Evolutionary conservation across 2,329 filamentous ascomycete genomes (phyloP).

Genomic region (Aspergillus ruber): DNA sequence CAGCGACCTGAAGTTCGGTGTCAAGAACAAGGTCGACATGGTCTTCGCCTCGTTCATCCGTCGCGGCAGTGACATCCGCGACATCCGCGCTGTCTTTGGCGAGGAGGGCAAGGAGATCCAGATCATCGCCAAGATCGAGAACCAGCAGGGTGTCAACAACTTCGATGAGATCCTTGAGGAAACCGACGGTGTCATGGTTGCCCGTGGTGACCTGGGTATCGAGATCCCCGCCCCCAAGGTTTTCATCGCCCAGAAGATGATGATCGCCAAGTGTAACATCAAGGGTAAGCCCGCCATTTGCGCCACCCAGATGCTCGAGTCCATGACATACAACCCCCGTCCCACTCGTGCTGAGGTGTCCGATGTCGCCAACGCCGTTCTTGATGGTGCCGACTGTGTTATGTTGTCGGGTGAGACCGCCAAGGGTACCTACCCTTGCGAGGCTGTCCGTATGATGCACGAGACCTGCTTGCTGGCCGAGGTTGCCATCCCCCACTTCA

Average conservation of each 20-base stretch:
- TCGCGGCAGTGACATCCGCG: constrained; percentile 81
- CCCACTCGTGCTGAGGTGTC: constrained; percentile 97
- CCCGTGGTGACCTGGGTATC: constrained; percentile 95
- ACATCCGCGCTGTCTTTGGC: constrained; percentile 87
- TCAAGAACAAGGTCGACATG: constrained; percentile 99
- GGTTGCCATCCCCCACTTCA: constrained; percentile 94
- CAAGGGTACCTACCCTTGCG: constrained; percentile 89
- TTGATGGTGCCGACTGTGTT: constrained; percentile 97
- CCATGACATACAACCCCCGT: constrained; percentile 99
- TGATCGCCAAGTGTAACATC: constrained; percentile 99
- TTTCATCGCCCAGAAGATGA: constrained; percentile 99
- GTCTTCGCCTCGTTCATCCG: constrained; percentile 98
- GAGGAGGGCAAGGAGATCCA: constrained; percentile 92
- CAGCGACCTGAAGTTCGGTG: constrained; percentile 85
- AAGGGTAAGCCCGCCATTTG: constrained; percentile 98
- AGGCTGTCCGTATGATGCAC: constrained; percentile 96
- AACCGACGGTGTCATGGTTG: constrained; percentile 99
- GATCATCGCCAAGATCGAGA: constrained; percentile 99
- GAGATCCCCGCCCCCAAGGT: constrained; percentile 98
- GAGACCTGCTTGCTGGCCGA: constrained; percentile 94
- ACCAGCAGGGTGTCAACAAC: constrained; percentile 99
- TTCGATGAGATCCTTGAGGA: constrained; percentile 93
- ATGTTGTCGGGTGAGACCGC: constrained; percentile 99
- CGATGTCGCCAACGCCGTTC: constrained; percentile 95
- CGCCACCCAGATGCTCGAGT: constrained; percentile 99